Conservation (phyloP, 2,329 filamentous ascomycete genomes). For the Penicillium sp. region DNA sequence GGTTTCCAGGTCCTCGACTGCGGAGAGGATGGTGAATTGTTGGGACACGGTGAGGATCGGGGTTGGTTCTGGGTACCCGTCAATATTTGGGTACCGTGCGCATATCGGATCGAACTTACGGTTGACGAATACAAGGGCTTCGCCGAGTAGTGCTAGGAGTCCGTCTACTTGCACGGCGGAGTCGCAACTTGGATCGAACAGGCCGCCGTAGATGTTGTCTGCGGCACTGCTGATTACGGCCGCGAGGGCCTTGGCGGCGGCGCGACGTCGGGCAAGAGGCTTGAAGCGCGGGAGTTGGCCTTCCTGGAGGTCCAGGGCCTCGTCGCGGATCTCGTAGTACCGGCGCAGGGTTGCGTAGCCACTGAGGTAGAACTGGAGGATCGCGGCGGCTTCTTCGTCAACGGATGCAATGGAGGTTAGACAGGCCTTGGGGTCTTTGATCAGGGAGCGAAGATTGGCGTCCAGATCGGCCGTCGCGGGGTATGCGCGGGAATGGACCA, state of each 20-base stretch:
- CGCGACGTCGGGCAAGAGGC: constrained; percentile 62
- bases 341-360: constrained; percentile 88
- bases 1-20: constrained; percentile 76
- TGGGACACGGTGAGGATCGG: constrained; percentile 67
- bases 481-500: constrained; percentile 80
- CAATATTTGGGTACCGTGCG: constrained; percentile 9
- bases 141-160: constrained; percentile 76
- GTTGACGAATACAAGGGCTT: constrained; percentile 74
- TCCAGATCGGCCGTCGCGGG: constrained; percentile 72
- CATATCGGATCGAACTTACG: constrained; percentile 37
- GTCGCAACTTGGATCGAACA: constrained; percentile 78
- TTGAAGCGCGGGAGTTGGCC: constrained; percentile 45
- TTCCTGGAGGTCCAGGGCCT: constrained; percentile 45
- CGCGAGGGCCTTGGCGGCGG: constrained; percentile 70
- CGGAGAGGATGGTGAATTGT: constrained; percentile 71
- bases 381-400: constrained; percentile 76
- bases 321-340: constrained; percentile 87
- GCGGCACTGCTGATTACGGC: constrained; percentile 83
- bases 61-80: constrained; percentile 47
- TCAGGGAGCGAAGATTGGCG: constrained; percentile 64
- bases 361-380: constrained; percentile 81
- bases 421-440: constrained; percentile 69
- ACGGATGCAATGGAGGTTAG: constrained; percentile 69
- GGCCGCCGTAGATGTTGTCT: constrained; percentile 85
- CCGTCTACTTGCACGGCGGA: constrained; percentile 88